phyloP scores from a whole-genome alignment of 2,329 filamentous ascomycete genomes.

The Rutstroemia sp. region DNA sequence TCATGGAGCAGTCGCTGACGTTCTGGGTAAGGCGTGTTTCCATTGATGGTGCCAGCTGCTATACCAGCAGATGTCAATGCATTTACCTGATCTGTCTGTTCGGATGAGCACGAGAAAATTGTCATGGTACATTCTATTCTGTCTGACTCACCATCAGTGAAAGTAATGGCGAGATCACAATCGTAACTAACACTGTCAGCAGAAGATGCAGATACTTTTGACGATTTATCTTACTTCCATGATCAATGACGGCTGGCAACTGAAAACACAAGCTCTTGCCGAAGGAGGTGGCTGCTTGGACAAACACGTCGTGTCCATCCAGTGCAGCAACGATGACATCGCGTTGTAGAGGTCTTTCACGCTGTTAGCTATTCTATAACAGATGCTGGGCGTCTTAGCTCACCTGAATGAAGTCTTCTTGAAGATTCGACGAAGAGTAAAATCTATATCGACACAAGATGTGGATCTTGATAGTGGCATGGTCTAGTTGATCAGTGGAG shows the following conservation, averaged over 20 bases:
- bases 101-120: constrained; percentile 2
- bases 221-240: constrained; percentile 52
- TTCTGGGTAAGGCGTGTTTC: constrained; percentile 61
- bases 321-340: constrained; percentile 82
- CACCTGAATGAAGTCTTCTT: constrained; percentile 67
- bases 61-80: constrained; percentile 68
- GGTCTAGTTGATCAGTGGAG: neutral
- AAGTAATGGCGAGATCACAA: constrained; percentile 82
- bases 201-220: neutral
- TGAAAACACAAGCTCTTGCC: constrained; percentile 94
- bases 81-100: constrained; percentile 83
- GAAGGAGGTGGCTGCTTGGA: constrained; percentile 86
- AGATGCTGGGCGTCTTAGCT: neutral
- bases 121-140: neutral
- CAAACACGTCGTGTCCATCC: constrained; percentile 80
- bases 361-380: constrained; percentile 8
- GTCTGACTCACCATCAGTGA: constrained; percentile 67
- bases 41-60: constrained; percentile 79
- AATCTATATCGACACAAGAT: constrained; percentile 60
- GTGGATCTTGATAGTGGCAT: constrained; percentile 36
- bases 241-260: constrained; percentile 78
- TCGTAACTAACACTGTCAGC: constrained; percentile 54
- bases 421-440: constrained; percentile 67
- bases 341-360: constrained; percentile 69
- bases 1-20: constrained; percentile 68